Evolutionary conservation across 345 rosid genomes (phyloP), one percentile per base, ranked within the genome.

Genomic region (Hypericum androsaemum): DNA sequence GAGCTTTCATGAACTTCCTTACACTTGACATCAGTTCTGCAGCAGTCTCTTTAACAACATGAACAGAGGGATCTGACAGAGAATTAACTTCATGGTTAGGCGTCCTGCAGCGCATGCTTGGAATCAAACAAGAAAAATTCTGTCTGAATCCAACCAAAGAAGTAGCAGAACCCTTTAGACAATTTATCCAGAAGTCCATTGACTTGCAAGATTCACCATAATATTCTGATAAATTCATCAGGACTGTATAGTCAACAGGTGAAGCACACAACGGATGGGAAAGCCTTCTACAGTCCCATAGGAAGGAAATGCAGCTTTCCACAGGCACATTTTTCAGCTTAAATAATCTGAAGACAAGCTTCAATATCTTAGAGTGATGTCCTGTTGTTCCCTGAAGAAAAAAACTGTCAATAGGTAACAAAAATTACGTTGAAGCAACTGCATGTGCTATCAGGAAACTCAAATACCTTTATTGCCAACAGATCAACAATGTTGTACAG

Each of bases 271-370:
- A 83, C 11, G 86, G 83, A 70, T 90, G 98, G 64, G 79, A 76
- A 41, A 84, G 81, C 73, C 96, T 81, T 76, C 96, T 79, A 66
- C 75, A 66, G 65, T 75, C 89, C 96, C 95, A 84, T 41, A 87
- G 62, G 63, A 65, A 63, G 59, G 81, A 63, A 65, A 88, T 38
- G 54, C 77, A 81, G 70, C 58, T 83, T 75, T 71, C 86, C 54
- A 63, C 10, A 48, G 74, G 70, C 60, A 81, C 47, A 53, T 73
- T 69, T 72, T 78, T 84, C 61, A 60, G 65, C 57, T 75, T 61
- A 57, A 69, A 78, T 43, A 78, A 52, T 56, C 77, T 76, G 49
- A 77, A 60, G 50, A 90, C 64, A 63, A 90, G 72, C 67, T 68
- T 70, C 60, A 71, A 84, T 62, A 80, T 54, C 39, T 60, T 58